These are phyloP conservation scores for Nematodospora valgi DNA, from an alignment of 805 yeast genomes.

Conservation along the genomic window DNA sequence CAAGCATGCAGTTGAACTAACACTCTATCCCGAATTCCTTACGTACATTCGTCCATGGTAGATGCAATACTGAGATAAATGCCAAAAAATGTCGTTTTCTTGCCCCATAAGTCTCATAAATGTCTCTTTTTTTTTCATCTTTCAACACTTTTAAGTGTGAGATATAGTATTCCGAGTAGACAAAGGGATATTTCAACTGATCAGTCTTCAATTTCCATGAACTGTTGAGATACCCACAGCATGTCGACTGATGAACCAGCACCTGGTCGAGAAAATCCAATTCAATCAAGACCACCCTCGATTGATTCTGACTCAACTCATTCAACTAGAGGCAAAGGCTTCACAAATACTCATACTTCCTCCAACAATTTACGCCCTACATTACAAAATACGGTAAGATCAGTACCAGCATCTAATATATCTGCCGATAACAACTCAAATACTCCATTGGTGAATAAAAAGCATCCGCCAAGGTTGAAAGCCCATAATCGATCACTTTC, in stretches of 20 bases:
- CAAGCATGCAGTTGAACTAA: too few species aligned
- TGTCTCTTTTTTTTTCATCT: too few species aligned
- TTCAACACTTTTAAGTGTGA: too few species aligned
- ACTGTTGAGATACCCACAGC: too few species aligned
- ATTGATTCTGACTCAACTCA: slow-evolving; percentile 7
- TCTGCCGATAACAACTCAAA: slow-evolving; percentile 3
- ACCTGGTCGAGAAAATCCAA: not conserved
- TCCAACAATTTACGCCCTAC: slow-evolving; percentile 1
- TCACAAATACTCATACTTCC: not conserved
- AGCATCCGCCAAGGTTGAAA: slow-evolving; percentile 8
- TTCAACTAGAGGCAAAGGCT: slow-evolving; percentile 2
- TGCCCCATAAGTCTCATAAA: too few species aligned
- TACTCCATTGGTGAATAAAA: slow-evolving; percentile 3
- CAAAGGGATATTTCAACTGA: too few species aligned
- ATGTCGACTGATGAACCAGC: slow-evolving; percentile 3
- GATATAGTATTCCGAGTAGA: too few species aligned
- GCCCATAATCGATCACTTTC: slow-evolving; percentile 25
- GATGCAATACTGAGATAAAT: too few species aligned
- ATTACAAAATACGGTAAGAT: slow-evolving; percentile 5
- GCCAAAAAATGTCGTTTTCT: too few species aligned
- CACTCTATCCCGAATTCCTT: too few species aligned
- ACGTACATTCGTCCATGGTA: too few species aligned
- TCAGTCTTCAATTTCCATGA: too few species aligned
- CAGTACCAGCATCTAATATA: slow-evolving; percentile 8
- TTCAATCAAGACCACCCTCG: slow-evolving; percentile 2